These are phyloP conservation scores for Rosa chinensis DNA, from an alignment of 306 rosid species.

Conservation along the genomic window DNA sequence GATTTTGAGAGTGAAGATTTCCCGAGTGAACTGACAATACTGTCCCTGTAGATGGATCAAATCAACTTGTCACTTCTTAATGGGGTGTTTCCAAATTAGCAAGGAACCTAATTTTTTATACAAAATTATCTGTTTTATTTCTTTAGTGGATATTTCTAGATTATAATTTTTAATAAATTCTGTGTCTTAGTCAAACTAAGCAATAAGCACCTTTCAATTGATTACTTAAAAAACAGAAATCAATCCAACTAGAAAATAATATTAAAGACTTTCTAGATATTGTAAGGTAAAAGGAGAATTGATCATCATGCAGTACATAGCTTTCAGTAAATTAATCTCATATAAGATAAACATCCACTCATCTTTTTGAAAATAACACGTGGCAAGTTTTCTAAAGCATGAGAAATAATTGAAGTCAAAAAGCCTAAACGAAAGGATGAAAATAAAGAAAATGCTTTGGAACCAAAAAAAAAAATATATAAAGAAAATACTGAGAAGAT, in stretches of 20 bases:
- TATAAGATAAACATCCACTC: background rate
- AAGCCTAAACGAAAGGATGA: too few relatives aligned
- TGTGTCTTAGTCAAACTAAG: slow-evolving; percentile 10
- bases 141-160: background rate
- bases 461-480: too few relatives aligned
- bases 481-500: background rate
- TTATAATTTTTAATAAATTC: background rate
- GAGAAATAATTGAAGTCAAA: background rate
- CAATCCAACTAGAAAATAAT: background rate
- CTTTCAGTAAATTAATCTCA: background rate
- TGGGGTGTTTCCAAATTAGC: background rate
- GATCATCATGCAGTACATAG: background rate
- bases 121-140: background rate
- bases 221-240: background rate
- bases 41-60: background rate
- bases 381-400: background rate
- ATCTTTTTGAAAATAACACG: background rate
- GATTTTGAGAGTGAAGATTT: background rate
- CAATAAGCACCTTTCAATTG: background rate
- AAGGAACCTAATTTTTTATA: background rate
- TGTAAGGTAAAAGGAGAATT: background rate
- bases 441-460: background rate
- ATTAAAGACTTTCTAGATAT: background rate
- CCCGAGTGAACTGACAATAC: background rate
- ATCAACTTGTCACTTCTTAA: background rate